Evolutionary conservation across 805 yeast genomes (phyloP), one percentile per base, ranked within the genome.

Genomic region (Yamadazyma olivae): DNA sequence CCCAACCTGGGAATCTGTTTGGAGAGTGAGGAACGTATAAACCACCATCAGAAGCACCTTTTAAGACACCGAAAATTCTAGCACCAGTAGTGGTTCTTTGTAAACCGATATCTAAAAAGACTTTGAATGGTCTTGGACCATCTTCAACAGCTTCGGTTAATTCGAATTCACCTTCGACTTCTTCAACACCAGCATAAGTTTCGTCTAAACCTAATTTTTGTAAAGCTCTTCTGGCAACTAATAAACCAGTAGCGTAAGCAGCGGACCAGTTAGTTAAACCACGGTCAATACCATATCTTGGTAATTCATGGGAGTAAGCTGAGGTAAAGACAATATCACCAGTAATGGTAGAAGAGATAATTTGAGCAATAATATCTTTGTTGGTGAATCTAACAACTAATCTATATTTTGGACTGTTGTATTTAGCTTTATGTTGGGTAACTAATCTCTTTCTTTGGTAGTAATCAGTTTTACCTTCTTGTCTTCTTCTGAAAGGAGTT

Each of bases 41-140:
- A 62, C 99, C 99, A 86, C 99, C 99, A 71, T 93, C 99, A 51
- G 98, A 91, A 65, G 99, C 99, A 85, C 99, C 99, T 84, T 93
- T 93, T 66, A 93, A 79, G 67, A 93, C 97, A 87, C 98, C 99
- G 64, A 93, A 93, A 71, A 93, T 81, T 76, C 95, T 87, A 68
- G 98, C 97, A 88, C 99, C 99, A 64, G 98, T 90, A 77, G 99
- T 93, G 77, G 99, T 89, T 84, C 99, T 90, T 77, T 89, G 95
- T 71, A 93, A 79, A 87, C 99, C 99, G 65, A 93, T 90, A 71
- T 93, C 99, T 67, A 93, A 81, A 88, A 80, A 93, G 57, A 90
- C 97, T 84, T 93, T 93, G 95, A 93, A 93, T 70, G 99, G 99
- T 74, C 98, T 84, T 77, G 98, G 99, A 57, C 81, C 97, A 56